Evolutionary conservation across 108 stramenopile genomes (phyloP).

Genomic region (Cyclostephanos invisitatus): DNA sequence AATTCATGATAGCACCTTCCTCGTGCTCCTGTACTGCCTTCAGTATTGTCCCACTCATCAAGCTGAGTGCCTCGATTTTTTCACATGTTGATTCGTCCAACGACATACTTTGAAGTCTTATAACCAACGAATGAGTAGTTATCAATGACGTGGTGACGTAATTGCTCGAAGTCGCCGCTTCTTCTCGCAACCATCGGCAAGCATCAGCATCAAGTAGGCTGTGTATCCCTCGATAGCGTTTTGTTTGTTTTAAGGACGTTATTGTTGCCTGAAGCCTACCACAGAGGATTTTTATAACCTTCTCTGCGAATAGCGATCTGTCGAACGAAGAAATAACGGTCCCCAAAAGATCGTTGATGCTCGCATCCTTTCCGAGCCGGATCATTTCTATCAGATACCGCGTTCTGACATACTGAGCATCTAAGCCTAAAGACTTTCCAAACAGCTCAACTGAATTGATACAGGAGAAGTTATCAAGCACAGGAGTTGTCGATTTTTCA

Average conservation of each 20-base stretch:
- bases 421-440: slow-evolving; percentile 62
- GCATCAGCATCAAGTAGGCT: slow-evolving; percentile 77
- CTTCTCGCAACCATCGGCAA: slow-evolving; percentile 68
- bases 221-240: slow-evolving; percentile 59
- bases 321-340: slow-evolving; percentile 47
- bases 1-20: slow-evolving; percentile 19
- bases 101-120: slow-evolving; percentile 63
- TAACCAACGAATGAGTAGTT: slow-evolving; percentile 63
- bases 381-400: slow-evolving; percentile 76
- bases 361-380: slow-evolving; percentile 69
- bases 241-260: slow-evolving; percentile 41
- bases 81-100: slow-evolving; percentile 42
- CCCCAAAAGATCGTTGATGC: slow-evolving; percentile 66
- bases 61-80: slow-evolving; percentile 66
- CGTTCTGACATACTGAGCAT: slow-evolving; percentile 59
- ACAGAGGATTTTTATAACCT: slow-evolving; percentile 67
- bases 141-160: slow-evolving; percentile 48
- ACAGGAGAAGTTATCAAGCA: slow-evolving; percentile 50
- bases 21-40: slow-evolving; percentile 55
- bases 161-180: slow-evolving; percentile 49
- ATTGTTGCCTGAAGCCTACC: slow-evolving; percentile 59
- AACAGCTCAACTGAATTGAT: slow-evolving; percentile 67
- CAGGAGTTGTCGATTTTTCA: slow-evolving; percentile 34
- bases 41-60: slow-evolving; percentile 64
- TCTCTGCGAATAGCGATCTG: slow-evolving; percentile 55